Evolutionary conservation across 2,329 filamentous ascomycete species (phyloP).

Genomic region (Orbilia brochopaga): DNA sequence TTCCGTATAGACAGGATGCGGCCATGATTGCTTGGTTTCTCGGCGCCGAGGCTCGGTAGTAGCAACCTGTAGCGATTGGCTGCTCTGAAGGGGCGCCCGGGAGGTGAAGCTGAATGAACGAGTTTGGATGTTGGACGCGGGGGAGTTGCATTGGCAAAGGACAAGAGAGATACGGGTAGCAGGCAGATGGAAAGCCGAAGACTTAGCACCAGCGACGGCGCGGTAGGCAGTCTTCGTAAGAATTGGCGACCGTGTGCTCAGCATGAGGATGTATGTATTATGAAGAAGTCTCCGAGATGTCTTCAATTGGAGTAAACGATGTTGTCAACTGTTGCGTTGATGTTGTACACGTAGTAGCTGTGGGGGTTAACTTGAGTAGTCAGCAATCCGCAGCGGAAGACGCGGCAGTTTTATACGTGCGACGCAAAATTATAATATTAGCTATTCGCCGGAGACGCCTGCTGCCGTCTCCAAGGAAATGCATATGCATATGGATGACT

Average conservation of each 20-base stretch:
- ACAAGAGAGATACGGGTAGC: constrained; percentile 38
- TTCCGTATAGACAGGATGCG: constrained; percentile 74
- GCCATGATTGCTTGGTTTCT: constrained; percentile 69
- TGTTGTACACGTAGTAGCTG: constrained; percentile 17
- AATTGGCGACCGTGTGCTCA: constrained; percentile 38
- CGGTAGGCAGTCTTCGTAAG: constrained; percentile 43
- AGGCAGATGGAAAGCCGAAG: constrained; percentile 18
- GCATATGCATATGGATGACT: constrained; percentile 1
- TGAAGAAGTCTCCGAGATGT: not conserved
- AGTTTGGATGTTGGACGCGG: constrained; percentile 12
- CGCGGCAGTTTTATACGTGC: constrained; percentile 40
- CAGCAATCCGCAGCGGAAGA: not conserved
- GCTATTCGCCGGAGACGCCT: constrained; percentile 16
- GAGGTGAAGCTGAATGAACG: constrained; percentile 47
- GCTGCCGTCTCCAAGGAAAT: constrained; percentile 25
- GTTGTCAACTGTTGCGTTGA: constrained; percentile 9
- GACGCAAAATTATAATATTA: too few species aligned
- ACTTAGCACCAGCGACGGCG: constrained; percentile 32
- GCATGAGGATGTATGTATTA: constrained; percentile 17
- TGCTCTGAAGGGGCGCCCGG: constrained; percentile 24
- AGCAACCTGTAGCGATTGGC: constrained; percentile 24
- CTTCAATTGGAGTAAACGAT: constrained; percentile 7
- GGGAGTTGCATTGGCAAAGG: constrained; percentile 34
- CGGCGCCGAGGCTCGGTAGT: constrained; percentile 10
- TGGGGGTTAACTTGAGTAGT: not conserved